Base-by-base conservation (phyloP, 306 rosid species). In the Fragaria nilgerrensis region DNA sequence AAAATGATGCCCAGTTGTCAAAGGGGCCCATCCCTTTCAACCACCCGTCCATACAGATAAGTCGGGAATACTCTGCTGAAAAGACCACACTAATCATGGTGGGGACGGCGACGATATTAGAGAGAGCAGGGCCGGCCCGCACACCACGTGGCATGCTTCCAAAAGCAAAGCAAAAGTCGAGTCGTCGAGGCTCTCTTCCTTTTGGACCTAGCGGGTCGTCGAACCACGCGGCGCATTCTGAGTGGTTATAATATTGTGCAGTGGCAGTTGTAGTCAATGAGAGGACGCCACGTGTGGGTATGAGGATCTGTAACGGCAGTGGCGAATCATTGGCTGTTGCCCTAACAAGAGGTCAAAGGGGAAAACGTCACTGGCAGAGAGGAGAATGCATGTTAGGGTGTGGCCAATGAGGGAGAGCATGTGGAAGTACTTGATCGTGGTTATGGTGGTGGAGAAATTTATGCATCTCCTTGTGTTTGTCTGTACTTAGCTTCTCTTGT, bases 141-240 rank as follows among this genome's bases (percentile, higher is more conserved):
- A 14, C 1, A 44, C 82, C 86, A 80, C 87, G 88, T 87, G 87
- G 77, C 77, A 20, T 61, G 78, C 29, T 69, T 75, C 36, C 65
- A 29, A 63, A 63, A 73, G 43, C 65, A 12, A 22, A 0, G 63
- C 43, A 6, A 43, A 55, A 13, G 34, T 13, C 16, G 81, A 79
- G 32, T 43, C 36, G 59, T 34, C 14, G 22, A 7, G 74, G 2
- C 68, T 16, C 63, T 13, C 72, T 61, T 25, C 15, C 29, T 15
- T 13, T 44, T 72, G 61, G 37, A 44, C 23, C 16, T 5, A 44
- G 48, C 29, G 29, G 37, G 16, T 1, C 34, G 34, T 12, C 4
- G 20, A 13, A 17, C 16, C 17, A 44, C 75, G 78, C 68, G 74
- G 25, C 58, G 19, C 56, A 49, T 22, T 1, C 0, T 0, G 17